Evolutionary conservation across 192 early-diverging fungal genomes (phyloP).

Genomic region (Coemansia guatemalensis): DNA sequence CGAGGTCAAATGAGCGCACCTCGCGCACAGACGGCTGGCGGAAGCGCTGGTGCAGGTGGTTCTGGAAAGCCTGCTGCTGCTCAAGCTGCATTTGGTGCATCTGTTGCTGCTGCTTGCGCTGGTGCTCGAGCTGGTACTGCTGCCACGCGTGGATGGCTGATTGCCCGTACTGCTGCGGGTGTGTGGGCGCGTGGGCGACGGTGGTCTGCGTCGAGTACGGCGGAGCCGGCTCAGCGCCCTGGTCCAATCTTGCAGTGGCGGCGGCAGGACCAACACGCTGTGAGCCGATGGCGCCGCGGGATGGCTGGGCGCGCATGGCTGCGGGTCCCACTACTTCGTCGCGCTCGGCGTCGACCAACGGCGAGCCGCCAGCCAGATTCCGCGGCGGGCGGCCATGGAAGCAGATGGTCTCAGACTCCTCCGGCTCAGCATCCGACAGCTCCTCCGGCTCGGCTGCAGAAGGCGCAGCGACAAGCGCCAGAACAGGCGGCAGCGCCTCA

Average conservation of each 20-base stretch:
- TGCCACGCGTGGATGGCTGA: slow-evolving; percentile 38
- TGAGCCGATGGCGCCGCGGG: slow-evolving; percentile 27
- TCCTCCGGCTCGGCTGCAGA: not conserved
- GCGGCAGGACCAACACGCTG: slow-evolving; percentile 9
- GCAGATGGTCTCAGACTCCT: slow-evolving; percentile 25
- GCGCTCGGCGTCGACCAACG: slow-evolving; percentile 27
- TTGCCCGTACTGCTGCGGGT: slow-evolving; percentile 1
- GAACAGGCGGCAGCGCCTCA: slow-evolving; percentile 28
- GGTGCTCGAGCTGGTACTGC: slow-evolving; percentile 44
- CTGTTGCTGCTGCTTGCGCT: slow-evolving; percentile 22
- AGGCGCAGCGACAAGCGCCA: slow-evolving; percentile 6
- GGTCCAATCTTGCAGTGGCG: not conserved
- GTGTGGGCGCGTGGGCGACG: not conserved
- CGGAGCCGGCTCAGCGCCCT: not conserved
- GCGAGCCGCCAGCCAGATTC: slow-evolving; percentile 3
- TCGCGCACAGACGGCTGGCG: slow-evolving; percentile 9
- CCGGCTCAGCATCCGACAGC: not conserved
- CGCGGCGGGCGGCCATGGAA: slow-evolving; percentile 31
- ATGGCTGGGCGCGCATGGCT: slow-evolving; percentile 6
- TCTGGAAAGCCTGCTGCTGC: slow-evolving; percentile 14
- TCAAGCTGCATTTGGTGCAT: slow-evolving; percentile 39
- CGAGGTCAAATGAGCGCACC: slow-evolving; percentile 1
- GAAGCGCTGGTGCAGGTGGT: slow-evolving; percentile 16
- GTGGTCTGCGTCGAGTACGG: slow-evolving; percentile 13
- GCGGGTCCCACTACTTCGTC: slow-evolving; percentile 31